Percentiles rank a stretch among this genome's conserved stretches.
These are phyloP conservation scores for Eimeria praecox DNA, from an alignment of 169 alveolate genomes.

Conservation along the genomic window DNA sequence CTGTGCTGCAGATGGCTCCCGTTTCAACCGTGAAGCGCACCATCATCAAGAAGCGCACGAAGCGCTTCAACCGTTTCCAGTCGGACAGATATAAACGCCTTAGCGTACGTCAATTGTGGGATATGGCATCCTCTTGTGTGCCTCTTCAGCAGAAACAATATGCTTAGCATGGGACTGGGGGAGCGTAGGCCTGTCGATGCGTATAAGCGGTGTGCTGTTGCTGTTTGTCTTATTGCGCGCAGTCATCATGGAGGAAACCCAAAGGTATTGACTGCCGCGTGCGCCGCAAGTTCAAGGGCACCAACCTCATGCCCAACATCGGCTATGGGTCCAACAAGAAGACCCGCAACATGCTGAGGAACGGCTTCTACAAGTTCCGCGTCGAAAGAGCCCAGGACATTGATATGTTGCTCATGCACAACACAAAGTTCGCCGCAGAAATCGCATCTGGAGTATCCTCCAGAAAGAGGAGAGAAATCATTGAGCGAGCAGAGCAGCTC, in stretches of 20 bases:
- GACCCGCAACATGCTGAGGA: conserved; percentile 96
- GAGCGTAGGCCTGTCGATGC: neutral
- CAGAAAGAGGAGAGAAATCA: conserved; percentile 94
- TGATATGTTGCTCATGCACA: conserved; percentile 97
- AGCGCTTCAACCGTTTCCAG: conserved; percentile 96
- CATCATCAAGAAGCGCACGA: conserved; percentile 96
- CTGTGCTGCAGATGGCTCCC: conserved; percentile 82
- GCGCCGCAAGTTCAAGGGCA: conserved; percentile 97
- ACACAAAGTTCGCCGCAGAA: conserved; percentile 96
- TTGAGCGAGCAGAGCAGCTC: conserved; percentile 97
- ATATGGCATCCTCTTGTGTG: neutral
- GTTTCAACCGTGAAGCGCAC: conserved; percentile 85
- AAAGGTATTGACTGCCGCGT: conserved; percentile 98
- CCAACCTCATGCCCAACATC: conserved; percentile 96
- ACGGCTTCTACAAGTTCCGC: conserved; percentile 95
- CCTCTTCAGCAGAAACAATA: neutral
- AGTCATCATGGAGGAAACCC: conserved; percentile 98
- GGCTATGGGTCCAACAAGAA: conserved; percentile 98
- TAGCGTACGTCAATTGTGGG: conserved; percentile 87
- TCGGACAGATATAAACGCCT: conserved; percentile 97
- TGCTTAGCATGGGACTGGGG: neutral
- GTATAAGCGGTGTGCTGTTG: no score
- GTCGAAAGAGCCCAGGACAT: conserved; percentile 92
- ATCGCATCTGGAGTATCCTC: conserved; percentile 96
- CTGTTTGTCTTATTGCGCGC: neutral